Percentiles rank a stretch among this genome's conserved stretches.
Conservation (phyloP, 2,329 filamentous ascomycete species). For the Ascochyta clinopodiicola region DNA sequence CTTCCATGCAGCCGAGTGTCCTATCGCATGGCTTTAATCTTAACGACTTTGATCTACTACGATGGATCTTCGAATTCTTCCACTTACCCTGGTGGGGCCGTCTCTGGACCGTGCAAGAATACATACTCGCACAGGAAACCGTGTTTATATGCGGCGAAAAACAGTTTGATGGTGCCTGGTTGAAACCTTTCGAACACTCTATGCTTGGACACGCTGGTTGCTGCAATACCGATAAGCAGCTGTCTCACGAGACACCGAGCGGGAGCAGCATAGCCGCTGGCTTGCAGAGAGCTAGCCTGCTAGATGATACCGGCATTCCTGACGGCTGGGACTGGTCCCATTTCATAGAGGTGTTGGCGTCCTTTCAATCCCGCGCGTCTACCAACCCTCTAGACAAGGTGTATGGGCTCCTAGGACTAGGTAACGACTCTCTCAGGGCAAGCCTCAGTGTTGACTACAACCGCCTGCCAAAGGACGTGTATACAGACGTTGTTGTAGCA, state of each 20-base stretch:
- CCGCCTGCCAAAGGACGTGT: not conserved
- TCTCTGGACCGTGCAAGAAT: slow-evolving; percentile 8
- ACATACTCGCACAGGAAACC: not conserved
- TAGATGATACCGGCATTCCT: not conserved
- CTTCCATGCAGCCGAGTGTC: not conserved
- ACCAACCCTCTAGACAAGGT: slow-evolving; percentile 2
- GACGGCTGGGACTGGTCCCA: not conserved
- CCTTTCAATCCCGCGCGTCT: not conserved
- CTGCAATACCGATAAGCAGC: not conserved
- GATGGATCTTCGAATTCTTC: not conserved
- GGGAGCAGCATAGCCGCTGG: not conserved
- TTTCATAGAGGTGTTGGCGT: not conserved
- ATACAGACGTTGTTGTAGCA: not conserved
- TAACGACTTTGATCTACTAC: not conserved
- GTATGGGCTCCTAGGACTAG: not conserved
- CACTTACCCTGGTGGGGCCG: slow-evolving; percentile 3
- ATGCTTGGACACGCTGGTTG: not conserved
- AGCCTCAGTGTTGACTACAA: not conserved
- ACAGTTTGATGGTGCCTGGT: not conserved
- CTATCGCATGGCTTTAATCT: not conserved
- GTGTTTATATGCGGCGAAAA: not conserved
- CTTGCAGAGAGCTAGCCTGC: not conserved
- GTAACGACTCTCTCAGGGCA: not conserved
- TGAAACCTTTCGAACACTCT: not conserved
- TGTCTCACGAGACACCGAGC: not conserved